Evolutionary conservation across 1,284 basidiomycete species (phyloP).

Genomic region (Entoloma clypeatum): DNA sequence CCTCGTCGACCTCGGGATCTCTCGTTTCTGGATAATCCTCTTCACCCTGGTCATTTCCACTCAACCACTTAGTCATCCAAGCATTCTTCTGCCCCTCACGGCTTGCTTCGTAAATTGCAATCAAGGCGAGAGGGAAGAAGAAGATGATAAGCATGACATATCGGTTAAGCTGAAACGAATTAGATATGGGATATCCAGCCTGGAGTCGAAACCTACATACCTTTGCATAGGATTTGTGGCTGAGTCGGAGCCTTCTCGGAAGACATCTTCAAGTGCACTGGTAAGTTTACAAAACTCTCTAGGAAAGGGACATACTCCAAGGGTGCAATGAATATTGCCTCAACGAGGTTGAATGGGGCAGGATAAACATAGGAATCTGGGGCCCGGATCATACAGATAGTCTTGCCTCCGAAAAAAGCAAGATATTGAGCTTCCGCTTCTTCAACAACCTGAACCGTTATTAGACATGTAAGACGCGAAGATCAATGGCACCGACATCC

Average conservation of each 20-base stretch:
- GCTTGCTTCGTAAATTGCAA: slow-evolving; percentile 76
- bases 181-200: background rate
- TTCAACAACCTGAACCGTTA: slow-evolving; percentile 31
- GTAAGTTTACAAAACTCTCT: background rate
- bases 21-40: slow-evolving; percentile 52
- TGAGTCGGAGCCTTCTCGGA: slow-evolving; percentile 36
- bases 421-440: slow-evolving; percentile 65
- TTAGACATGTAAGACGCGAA: slow-evolving; percentile 3
- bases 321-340: slow-evolving; percentile 77
- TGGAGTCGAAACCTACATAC: slow-evolving; percentile 29
- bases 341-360: slow-evolving; percentile 84
- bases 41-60: slow-evolving; percentile 61
- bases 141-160: slow-evolving; percentile 76
- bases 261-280: slow-evolving; percentile 39
- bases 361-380: slow-evolving; percentile 76
- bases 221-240: slow-evolving; percentile 49
- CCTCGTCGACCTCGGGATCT: slow-evolving; percentile 62
- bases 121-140: slow-evolving; percentile 70
- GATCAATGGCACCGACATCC: slow-evolving; percentile 55
- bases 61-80: slow-evolving; percentile 69
- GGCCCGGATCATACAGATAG: slow-evolving; percentile 78
- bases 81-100: slow-evolving; percentile 46
- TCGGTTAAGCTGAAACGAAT: slow-evolving; percentile 63
- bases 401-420: slow-evolving; percentile 86
- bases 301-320: slow-evolving; percentile 65